Conservation (phyloP, 2,329 filamentous ascomycete species). For the Neospermospora avenae region DNA sequence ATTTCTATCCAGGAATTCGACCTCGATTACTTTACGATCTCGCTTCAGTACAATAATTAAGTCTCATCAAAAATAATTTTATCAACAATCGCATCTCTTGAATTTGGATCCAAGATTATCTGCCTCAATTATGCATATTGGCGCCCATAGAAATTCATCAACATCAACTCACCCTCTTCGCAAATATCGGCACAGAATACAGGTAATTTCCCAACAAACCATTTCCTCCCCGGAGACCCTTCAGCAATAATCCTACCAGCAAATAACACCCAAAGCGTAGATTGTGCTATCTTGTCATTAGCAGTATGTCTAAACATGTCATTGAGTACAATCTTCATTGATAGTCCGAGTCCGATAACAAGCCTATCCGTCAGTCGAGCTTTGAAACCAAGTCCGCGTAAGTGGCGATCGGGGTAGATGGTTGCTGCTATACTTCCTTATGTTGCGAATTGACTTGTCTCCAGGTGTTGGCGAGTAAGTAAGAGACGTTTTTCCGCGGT, state of each 20-base stretch:
- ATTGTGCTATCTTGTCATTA: conserved; percentile 3
- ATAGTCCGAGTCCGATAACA: too few relatives aligned
- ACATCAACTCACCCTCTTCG: conserved; percentile 8
- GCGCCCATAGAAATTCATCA: conserved; percentile 15
- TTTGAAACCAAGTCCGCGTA: too few relatives aligned
- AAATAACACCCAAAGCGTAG: conserved; percentile 19
- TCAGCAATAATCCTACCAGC: conserved; percentile 13
- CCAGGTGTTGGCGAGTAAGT: conserved; percentile 8
- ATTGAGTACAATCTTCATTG: conserved; percentile 13
- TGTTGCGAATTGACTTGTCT: too few relatives aligned
- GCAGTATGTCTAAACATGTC: neutral
- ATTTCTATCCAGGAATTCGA: neutral
- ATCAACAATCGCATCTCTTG: conserved; percentile 6
- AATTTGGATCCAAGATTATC: conserved; percentile 10
- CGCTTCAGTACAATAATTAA: too few relatives aligned
- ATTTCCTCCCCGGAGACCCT: conserved; percentile 5
- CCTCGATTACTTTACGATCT: neutral
- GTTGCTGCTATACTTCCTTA: too few relatives aligned
- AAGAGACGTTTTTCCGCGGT: conserved; percentile 13
- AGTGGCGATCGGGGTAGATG: too few relatives aligned
- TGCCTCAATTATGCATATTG: conserved; percentile 1
- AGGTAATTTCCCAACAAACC: conserved; percentile 15
- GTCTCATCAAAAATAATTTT: neutral
- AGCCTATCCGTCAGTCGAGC: too few relatives aligned
- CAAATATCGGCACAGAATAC: conserved; percentile 9